A percentile compares a stretch with the other conserved stretches of the same genome.
Conservation (phyloP, 768 basidiomycete species). For the Tricholoma terreum region DNA sequence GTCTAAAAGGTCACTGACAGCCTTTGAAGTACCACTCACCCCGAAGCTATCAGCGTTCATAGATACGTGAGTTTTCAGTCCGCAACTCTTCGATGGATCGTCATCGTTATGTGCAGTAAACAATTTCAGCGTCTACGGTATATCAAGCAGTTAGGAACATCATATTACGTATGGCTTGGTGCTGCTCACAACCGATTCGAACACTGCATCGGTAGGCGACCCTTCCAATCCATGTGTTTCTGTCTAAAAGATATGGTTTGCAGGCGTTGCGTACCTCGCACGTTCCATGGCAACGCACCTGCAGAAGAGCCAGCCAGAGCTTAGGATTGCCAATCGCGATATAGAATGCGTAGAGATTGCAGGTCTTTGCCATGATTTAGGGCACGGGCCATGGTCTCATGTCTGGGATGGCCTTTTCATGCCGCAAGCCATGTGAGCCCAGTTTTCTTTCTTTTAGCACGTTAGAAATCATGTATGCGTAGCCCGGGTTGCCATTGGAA, state of each 20-base stretch:
- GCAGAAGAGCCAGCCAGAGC: slow-evolving; percentile 51
- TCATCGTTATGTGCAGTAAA: slow-evolving; percentile 35
- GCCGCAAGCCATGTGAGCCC: slow-evolving; percentile 58
- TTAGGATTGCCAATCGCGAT: slow-evolving; percentile 68
- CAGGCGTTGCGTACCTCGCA: slow-evolving; percentile 76
- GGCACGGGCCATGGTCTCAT: slow-evolving; percentile 85
- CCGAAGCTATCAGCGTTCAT: slow-evolving; percentile 44
- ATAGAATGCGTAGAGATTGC: slow-evolving; percentile 76
- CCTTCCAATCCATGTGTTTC: neutral
- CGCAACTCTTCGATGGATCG: neutral
- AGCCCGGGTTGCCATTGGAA: slow-evolving; percentile 57
- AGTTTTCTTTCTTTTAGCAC: neutral
- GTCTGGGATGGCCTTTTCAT: slow-evolving; percentile 80
- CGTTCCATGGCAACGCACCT: slow-evolving; percentile 60
- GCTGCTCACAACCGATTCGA: slow-evolving; percentile 83
- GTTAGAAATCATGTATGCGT: neutral
- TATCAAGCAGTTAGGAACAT: slow-evolving; percentile 79
- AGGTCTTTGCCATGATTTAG: slow-evolving; percentile 81
- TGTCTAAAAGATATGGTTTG: neutral
- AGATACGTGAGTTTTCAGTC: slow-evolving; percentile 54
- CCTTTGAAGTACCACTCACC: slow-evolving; percentile 35
- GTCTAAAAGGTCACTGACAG: slow-evolving; percentile 4
- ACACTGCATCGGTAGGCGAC: slow-evolving; percentile 65
- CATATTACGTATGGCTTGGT: slow-evolving; percentile 73
- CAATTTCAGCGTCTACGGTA: slow-evolving; percentile 77